Evolutionary conservation across 495 filamentous ascomycete genomes (phyloP), one percentile per base, ranked within the genome.

Genomic region (Xylaria cubensis): DNA sequence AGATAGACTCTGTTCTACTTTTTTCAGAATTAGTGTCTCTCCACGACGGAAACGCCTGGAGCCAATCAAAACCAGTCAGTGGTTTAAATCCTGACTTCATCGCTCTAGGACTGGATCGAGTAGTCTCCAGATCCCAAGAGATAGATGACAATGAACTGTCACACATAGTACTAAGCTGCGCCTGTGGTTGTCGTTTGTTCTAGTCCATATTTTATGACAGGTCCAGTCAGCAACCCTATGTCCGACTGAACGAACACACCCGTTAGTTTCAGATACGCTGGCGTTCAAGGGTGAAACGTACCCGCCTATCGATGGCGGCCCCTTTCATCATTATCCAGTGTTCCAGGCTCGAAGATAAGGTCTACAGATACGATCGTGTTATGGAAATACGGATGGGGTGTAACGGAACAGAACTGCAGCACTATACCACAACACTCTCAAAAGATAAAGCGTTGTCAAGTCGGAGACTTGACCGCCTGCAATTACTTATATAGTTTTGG

Each of bases 1-100:
- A 24, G 53, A 58, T 17, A 58, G 24, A 58, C 8, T 39, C 53
- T 58, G 3, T 58, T 29, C 15, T 58, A 39, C 36, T 29, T 34
- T 56, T 58, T 58, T 32, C 0, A 58, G 53, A 58, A 58, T 32
- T 58, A 24, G 53, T 58, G 15, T 58, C 29, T 32, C 24, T 44
- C 17, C 17, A 39, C 34, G 34, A 61, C 19, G n/a, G 17, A 61
- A 61, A 39, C 41, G 56, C 32, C 32, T 41, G n/a, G 12, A 61
- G 53, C 53, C 53, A 58, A 58, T 32, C 53, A 58, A 58, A 17
- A 8, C 26, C 53, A 58, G 53, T 26, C 53, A 58, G 17, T 24
- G 7, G 4, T 58, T 13, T 58, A 5, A 58, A 58, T 24, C 53
- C 53, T 6, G 26, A 58, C 53, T 58, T 58, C 53, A 58, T 55